Conservation (phyloP, 2,329 filamentous ascomycete genomes). For the Trichoderma asperellum region DNA sequence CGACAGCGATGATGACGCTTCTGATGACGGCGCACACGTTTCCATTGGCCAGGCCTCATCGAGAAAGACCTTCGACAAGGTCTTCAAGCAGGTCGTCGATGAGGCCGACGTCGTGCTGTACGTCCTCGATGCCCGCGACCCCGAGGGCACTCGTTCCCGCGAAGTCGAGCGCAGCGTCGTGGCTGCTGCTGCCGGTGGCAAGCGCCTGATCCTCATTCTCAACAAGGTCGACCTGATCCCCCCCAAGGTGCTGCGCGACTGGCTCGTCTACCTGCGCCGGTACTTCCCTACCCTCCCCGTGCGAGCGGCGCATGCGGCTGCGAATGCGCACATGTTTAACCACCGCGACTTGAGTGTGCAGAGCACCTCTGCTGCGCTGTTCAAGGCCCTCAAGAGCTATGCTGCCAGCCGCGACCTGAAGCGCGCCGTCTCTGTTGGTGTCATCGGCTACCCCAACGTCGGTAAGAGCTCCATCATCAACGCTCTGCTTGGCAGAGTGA, state of each 20-base stretch:
- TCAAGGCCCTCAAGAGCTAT: slow-evolving; percentile 88
- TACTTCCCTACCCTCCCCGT: slow-evolving; percentile 92
- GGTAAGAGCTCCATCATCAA: slow-evolving; percentile 98
- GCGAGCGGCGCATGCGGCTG: slow-evolving; percentile 77
- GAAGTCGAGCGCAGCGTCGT: slow-evolving; percentile 90
- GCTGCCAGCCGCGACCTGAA: slow-evolving; percentile 83
- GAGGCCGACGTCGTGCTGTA: slow-evolving; percentile 90
- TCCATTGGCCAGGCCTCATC: slow-evolving; percentile 64
- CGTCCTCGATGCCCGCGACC: slow-evolving; percentile 89
- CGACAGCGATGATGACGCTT: slow-evolving; percentile 48
- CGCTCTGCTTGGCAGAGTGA: slow-evolving; percentile 77
- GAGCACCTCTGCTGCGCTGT: slow-evolving; percentile 80
- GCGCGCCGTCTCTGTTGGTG: slow-evolving; percentile 85
- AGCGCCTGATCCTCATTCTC: slow-evolving; percentile 85
- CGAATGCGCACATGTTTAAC: slow-evolving; percentile 89
- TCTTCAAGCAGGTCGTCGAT: slow-evolving; percentile 91
- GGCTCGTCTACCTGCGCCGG: slow-evolving; percentile 81
- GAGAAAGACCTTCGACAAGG: slow-evolving; percentile 88
- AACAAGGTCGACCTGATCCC: slow-evolving; percentile 97
- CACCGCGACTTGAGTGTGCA: slow-evolving; percentile 88
- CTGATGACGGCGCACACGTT: slow-evolving; percentile 61
- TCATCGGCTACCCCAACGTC: slow-evolving; percentile 95
- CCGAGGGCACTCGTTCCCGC: slow-evolving; percentile 85
- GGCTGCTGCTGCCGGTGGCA: slow-evolving; percentile 80
- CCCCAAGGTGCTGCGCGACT: slow-evolving; percentile 77